Evolutionary conservation across 768 basidiomycete genomes (phyloP).

Genomic region (Suillus tomentosus): DNA sequence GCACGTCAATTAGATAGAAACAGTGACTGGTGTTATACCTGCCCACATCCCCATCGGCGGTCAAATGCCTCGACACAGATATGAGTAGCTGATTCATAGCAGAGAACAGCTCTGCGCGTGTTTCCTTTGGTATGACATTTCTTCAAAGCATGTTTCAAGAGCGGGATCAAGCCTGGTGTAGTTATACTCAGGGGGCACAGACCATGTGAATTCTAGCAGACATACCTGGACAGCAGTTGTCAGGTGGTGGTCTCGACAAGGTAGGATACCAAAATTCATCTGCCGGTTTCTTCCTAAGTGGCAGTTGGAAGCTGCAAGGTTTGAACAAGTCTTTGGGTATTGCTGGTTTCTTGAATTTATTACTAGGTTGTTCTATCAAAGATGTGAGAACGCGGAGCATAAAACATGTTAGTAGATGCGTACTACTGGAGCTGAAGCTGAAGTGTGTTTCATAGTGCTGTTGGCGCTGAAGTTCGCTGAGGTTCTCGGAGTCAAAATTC

Average conservation of each 20-base stretch:
- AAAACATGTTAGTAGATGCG: background rate
- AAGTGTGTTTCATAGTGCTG: conserved; percentile 61
- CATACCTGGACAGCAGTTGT: conserved; percentile 66
- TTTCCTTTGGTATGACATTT: conserved; percentile 51
- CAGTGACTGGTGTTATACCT: conserved; percentile 24
- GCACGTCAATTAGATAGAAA: background rate
- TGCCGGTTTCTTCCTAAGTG: conserved; percentile 24
- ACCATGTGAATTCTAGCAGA: background rate
- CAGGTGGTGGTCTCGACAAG: conserved; percentile 44
- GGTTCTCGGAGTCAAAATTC: conserved; percentile 45
- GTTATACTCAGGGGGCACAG: conserved; percentile 13
- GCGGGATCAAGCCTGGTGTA: conserved; percentile 58
- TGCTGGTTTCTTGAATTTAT: conserved; percentile 20
- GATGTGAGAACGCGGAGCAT: background rate
- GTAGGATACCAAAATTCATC: conserved; percentile 71
- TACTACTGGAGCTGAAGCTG: conserved; percentile 17
- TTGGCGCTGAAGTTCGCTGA: conserved; percentile 43
- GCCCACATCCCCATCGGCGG: conserved; percentile 73
- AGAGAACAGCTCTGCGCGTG: conserved; percentile 61
- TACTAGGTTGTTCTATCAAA: conserved; percentile 17
- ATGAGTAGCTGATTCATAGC: conserved; percentile 63
- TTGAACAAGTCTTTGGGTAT: conserved; percentile 10
- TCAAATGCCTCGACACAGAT: conserved; percentile 63
- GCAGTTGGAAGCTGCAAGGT: conserved; percentile 4
- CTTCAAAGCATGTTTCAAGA: conserved; percentile 58